These are phyloP conservation scores for Shiraia bambusicola DNA, from an alignment of 2,329 filamentous ascomycete species.

Conservation along the genomic window DNA sequence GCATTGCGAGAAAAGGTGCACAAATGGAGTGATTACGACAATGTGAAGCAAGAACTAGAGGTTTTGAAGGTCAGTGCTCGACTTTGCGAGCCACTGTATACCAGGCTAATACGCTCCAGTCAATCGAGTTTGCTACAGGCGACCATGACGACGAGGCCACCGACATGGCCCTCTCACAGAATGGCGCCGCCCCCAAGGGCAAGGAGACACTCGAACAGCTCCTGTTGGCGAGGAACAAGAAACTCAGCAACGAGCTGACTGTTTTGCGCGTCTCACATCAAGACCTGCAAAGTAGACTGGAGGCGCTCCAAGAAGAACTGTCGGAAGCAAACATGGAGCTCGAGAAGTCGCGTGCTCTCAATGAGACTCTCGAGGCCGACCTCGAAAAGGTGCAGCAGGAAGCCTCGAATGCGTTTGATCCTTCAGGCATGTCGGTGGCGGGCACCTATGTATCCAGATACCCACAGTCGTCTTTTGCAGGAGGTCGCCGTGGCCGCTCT, in stretches of 20 bases:
- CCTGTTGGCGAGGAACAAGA: slow-evolving; percentile 90
- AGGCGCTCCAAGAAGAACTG: slow-evolving; percentile 79
- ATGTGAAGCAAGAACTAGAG: slow-evolving; percentile 92
- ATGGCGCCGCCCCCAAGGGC: slow-evolving; percentile 56
- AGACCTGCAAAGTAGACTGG: slow-evolving; percentile 78
- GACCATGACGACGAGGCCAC: slow-evolving; percentile 61
- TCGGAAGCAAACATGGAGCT: slow-evolving; percentile 82
- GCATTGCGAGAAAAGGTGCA: slow-evolving; percentile 76
- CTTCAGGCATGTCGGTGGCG: slow-evolving; percentile 84
- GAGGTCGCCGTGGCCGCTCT: slow-evolving; percentile 63
- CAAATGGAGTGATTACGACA: slow-evolving; percentile 92
- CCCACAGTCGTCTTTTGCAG: slow-evolving; percentile 61
- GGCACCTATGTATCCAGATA: slow-evolving; percentile 85
- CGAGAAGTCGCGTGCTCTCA: slow-evolving; percentile 79
- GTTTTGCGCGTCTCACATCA: slow-evolving; percentile 91
- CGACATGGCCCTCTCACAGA: slow-evolving; percentile 41
- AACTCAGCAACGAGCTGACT: slow-evolving; percentile 89
- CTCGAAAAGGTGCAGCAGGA: slow-evolving; percentile 85
- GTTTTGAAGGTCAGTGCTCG: slow-evolving; percentile 68
- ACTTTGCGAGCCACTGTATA: neutral
- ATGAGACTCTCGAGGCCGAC: slow-evolving; percentile 88
- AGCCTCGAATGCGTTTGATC: slow-evolving; percentile 76
- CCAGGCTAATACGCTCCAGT: slow-evolving; percentile 48
- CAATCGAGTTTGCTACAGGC: slow-evolving; percentile 92
- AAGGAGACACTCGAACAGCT: slow-evolving; percentile 88